Conservation (phyloP, 441 rosid genomes). For the Geranium incanum region DNA sequence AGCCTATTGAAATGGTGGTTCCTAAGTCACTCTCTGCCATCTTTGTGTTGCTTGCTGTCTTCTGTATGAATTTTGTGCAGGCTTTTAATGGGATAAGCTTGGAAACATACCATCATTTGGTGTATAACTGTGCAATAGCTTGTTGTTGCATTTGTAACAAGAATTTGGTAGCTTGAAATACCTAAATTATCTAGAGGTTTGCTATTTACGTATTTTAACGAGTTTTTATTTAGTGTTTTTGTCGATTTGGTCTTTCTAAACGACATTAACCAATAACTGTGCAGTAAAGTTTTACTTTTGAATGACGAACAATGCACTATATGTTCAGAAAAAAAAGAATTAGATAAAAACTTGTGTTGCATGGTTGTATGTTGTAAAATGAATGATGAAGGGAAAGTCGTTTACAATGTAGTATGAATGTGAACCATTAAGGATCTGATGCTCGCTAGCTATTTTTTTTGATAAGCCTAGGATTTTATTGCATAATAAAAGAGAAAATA, state of each 20-base stretch:
- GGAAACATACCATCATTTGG: neutral
- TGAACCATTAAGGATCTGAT: too few relatives aligned
- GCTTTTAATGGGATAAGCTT: neutral
- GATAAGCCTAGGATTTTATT: too few relatives aligned
- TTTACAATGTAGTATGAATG: too few relatives aligned
- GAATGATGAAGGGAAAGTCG: neutral
- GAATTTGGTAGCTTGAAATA: neutral
- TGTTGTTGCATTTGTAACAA: neutral
- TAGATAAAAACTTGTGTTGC: neutral
- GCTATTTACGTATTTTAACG: neutral
- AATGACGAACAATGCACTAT: neutral
- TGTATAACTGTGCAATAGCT: neutral
- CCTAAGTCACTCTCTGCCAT: neutral
- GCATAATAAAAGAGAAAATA: too few relatives aligned
- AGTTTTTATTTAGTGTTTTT: neutral
- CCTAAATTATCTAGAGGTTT: neutral
- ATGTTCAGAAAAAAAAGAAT: neutral
- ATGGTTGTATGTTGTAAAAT: neutral
- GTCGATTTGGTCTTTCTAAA: neutral
- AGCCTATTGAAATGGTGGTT: too few relatives aligned
- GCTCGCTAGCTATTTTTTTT: too few relatives aligned
- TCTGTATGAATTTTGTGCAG: neutral
- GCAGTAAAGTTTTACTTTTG: neutral
- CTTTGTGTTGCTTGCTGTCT: neutral
- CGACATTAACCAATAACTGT: neutral